These are phyloP conservation scores for Lactifluus volemus DNA, from an alignment of 768 basidiomycete genomes.

Conservation along the genomic window DNA sequence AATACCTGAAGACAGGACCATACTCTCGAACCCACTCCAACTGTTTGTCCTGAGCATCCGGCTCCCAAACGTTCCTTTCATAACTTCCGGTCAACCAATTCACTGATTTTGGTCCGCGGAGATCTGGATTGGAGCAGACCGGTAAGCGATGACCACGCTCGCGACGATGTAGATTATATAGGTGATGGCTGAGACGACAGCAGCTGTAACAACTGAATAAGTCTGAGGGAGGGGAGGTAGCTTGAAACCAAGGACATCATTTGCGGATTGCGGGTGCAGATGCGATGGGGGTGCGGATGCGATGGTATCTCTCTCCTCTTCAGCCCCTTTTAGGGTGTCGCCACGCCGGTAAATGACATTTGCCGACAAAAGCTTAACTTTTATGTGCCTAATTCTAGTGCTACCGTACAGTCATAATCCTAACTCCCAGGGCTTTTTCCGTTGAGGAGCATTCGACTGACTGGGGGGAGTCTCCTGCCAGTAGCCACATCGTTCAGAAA, in stretches of 20 bases:
- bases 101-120: slow-evolving; percentile 10
- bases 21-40: slow-evolving; percentile 7
- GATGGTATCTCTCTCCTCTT: too few species aligned
- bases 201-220: neutral
- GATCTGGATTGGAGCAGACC: slow-evolving; percentile 1
- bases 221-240: neutral
- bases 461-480: slow-evolving; percentile 48
- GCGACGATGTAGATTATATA: neutral
- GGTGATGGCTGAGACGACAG: neutral
- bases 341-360: too few species aligned
- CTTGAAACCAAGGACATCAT: neutral
- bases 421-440: slow-evolving; percentile 66
- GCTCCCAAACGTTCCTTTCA: slow-evolving; percentile 3
- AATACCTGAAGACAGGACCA: slow-evolving; percentile 3
- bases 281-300: too few species aligned
- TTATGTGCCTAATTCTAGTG: neutral
- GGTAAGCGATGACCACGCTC: neutral
- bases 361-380: too few species aligned
- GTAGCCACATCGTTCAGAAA: neutral
- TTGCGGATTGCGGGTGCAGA: too few species aligned
- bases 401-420: neutral
- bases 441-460: slow-evolving; percentile 38
- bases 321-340: too few species aligned
- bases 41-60: neutral
- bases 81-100: slow-evolving; percentile 10